Percentiles rank a stretch among this genome's conserved stretches.
Evolutionary conservation across 2,329 filamentous ascomycete species (phyloP).

Genomic region (Penicillium frequentans): DNA sequence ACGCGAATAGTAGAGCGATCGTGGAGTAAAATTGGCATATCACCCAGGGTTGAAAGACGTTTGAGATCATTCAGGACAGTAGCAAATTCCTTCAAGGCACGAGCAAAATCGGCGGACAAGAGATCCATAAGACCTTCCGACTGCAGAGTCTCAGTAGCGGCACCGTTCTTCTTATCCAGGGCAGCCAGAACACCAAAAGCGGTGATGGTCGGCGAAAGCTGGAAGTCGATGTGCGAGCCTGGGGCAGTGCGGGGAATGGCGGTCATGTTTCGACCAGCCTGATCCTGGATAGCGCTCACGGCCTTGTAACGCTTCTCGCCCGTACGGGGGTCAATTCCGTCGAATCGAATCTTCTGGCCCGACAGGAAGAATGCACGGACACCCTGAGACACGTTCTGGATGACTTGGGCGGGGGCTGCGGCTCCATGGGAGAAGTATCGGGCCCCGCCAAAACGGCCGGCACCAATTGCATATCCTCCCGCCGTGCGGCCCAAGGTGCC

Average conservation of each 20-base stretch:
- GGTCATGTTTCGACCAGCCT: constrained; percentile 68
- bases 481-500: constrained; percentile 81
- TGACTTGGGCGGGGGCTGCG: constrained; percentile 80
- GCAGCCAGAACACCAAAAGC: constrained; percentile 70
- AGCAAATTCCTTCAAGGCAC: constrained; percentile 79
- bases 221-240: constrained; percentile 86
- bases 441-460: constrained; percentile 67
- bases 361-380: constrained; percentile 91
- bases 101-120: constrained; percentile 83
- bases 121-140: constrained; percentile 81
- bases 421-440: constrained; percentile 90
- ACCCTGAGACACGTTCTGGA: constrained; percentile 92
- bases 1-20: constrained; percentile 69
- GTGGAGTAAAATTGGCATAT: constrained; percentile 76
- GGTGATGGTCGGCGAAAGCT: constrained; percentile 83
- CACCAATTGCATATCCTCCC: constrained; percentile 79
- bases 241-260: constrained; percentile 54
- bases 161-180: constrained; percentile 29
- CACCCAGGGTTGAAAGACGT: constrained; percentile 72
- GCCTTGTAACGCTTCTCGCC: constrained; percentile 79
- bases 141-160: constrained; percentile 63
- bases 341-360: constrained; percentile 83
- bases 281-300: constrained; percentile 72
- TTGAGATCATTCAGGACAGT: constrained; percentile 79
- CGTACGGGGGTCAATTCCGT: constrained; percentile 66